A percentile compares a stretch with the other conserved stretches of the same genome.
Evolutionary conservation across 1,139 yeast species (phyloP).

Genomic region (Kodamaea fungicola): DNA sequence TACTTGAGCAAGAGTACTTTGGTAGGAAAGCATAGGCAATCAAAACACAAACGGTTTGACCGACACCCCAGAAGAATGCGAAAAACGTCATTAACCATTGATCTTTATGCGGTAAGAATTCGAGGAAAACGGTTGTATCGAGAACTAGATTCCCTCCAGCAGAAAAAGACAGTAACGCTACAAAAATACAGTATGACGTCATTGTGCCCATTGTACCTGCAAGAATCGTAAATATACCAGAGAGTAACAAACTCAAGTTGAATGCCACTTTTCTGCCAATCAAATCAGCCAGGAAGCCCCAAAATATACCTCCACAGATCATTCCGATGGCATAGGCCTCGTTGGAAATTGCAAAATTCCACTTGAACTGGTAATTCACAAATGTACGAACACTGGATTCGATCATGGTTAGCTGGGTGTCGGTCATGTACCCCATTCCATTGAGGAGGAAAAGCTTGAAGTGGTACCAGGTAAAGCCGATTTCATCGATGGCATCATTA

Average conservation of each 20-base stretch:
- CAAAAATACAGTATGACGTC: constrained; percentile 25
- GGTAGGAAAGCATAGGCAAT: constrained; percentile 33
- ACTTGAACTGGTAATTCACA: constrained; percentile 40
- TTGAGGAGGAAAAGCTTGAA: constrained; percentile 37
- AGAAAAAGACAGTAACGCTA: constrained; percentile 19
- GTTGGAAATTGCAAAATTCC: constrained; percentile 25
- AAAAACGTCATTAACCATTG: constrained; percentile 37
- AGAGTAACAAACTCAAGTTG: constrained; percentile 30
- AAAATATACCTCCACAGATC: constrained; percentile 47
- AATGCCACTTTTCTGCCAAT: constrained; percentile 27
- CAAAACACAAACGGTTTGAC: constrained; percentile 29
- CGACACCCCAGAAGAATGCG: constrained; percentile 36
- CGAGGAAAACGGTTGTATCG: constrained; percentile 26
- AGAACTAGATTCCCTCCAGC: constrained; percentile 30
- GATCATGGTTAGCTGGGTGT: constrained; percentile 49
- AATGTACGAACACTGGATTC: constrained; percentile 35
- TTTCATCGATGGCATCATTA: constrained; percentile 48
- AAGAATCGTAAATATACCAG: constrained; percentile 20
- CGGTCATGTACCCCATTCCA: constrained; percentile 65
- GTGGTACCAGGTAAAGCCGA: constrained; percentile 50
- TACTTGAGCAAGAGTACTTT: constrained; percentile 21
- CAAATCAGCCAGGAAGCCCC: constrained; percentile 20
- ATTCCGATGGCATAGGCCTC: constrained; percentile 39
- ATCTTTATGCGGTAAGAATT: constrained; percentile 21
- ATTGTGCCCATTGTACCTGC: constrained; percentile 27